These are phyloP conservation scores for Pythium rhizo-oryzae DNA, from an alignment of 352 stramenopile species.

Conservation along the genomic window DNA sequence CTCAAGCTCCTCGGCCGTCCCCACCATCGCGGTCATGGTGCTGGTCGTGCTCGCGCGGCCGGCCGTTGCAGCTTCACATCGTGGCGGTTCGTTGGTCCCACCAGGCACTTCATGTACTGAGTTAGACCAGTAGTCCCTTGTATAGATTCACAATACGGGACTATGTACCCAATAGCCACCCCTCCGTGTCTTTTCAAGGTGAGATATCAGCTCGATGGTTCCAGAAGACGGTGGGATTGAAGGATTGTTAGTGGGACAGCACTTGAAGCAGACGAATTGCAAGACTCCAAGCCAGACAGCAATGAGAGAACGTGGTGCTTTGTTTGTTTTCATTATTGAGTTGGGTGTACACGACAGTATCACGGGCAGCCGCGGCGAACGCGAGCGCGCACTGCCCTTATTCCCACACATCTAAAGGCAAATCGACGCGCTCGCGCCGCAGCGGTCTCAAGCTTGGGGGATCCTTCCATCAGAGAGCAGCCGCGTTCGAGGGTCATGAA, in stretches of 20 bases:
- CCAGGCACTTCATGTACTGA: background rate
- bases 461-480: background rate
- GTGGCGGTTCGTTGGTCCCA: slow-evolving; percentile 1
- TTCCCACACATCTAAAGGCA: background rate
- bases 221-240: slow-evolving; percentile 1
- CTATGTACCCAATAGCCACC: background rate
- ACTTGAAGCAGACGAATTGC: too few species aligned
- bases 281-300: too few species aligned
- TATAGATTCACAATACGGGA: background rate
- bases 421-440: too few species aligned
- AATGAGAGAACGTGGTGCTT: background rate
- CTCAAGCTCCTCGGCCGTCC: slow-evolving; percentile 54
- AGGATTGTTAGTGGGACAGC: too few species aligned
- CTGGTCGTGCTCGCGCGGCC: background rate
- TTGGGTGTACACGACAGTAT: background rate
- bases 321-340: background rate
- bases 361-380: background rate
- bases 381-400: background rate
- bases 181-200: background rate
- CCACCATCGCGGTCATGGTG: slow-evolving; percentile 34
- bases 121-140: background rate
- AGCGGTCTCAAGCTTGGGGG: too few species aligned
- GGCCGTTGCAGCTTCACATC: slow-evolving; percentile 16
- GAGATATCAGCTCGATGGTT: background rate
- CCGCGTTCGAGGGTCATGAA: background rate